Conservation (phyloP, 83 land plant genomes). For the Picea mariana region DNA sequence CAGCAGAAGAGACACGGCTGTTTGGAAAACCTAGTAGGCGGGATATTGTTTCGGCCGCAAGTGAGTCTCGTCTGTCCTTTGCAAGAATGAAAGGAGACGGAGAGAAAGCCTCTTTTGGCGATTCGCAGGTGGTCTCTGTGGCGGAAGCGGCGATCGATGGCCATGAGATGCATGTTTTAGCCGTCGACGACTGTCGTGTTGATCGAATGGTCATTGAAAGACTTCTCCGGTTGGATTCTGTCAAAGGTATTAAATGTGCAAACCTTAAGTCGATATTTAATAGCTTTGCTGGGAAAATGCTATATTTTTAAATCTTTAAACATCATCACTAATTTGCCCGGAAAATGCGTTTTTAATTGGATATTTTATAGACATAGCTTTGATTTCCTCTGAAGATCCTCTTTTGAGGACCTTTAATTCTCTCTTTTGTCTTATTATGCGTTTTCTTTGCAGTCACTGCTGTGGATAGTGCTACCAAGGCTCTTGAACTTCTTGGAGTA, state of each 20-base stretch:
- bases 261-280: not conserved
- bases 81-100: no score
- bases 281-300: not conserved
- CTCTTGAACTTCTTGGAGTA: constrained; percentile 74
- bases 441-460: constrained; percentile 62
- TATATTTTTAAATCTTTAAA: not conserved
- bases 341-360: not conserved
- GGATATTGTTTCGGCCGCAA: no score
- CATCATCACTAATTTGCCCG: not conserved
- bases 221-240: constrained; percentile 65
- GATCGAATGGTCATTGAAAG: constrained; percentile 73
- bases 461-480: constrained; percentile 76
- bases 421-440: not conserved
- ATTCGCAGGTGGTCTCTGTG: not conserved
- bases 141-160: not conserved
- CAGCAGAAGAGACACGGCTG: no score
- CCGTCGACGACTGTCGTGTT: constrained; percentile 65
- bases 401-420: not conserved
- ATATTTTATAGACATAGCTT: not conserved
- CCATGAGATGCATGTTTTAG: constrained; percentile 59
- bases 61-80: no score
- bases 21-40: no score
- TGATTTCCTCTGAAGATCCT: no score
- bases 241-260: constrained; percentile 51
- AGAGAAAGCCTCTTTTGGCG: no score